Base-by-base conservation (phyloP, 371 early-diverging fungal species). In the Smittium mucronatum region DNA sequence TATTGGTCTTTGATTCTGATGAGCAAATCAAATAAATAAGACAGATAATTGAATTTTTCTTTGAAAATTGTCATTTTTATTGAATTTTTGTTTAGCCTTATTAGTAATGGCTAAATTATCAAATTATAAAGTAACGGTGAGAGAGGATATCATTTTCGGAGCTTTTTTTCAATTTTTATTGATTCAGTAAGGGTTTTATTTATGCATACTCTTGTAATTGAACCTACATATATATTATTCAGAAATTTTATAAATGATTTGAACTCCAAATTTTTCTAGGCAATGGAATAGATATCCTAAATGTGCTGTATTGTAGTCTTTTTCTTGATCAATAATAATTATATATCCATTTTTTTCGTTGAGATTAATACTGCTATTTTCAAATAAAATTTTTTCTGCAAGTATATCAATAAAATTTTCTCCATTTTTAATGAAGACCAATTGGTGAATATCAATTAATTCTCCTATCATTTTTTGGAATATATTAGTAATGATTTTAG, bases 81-180 rank as follows among this genome's bases (percentile, higher is more conserved):
- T 0, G 61, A 60, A 11, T 26, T 0, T 0, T 11, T 2, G 0
- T 61, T 36, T 5, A 73, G 15, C 34, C 59, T 61, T 34, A 60
- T 57, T 29, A 73, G 67, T 0, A 73, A 47, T 1, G 68, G 70
- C 26, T 73, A 70, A 8, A 64, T 64, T 1, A 70, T 36, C 1
- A 70, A 21, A 29, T 73, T 73, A 34, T 70, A 73, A 0, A 70
- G 68, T 0, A 73, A 61, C 11, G 73, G 73, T 2, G 70, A 73
- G 0, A 70, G 58, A 21, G 68, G 73, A 33, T 73, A 70, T 1
- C 73, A 64, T 31, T 72, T 70, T 0, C 67, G 25, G 0, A 72
- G 66, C 0, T 70, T 70, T 30, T 69, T 47, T 36, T 17, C 33
- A 33, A 70, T 72, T 2, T 16, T 11, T 34, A 72, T 28, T 16